Evolutionary conservation across 768 basidiomycete species (phyloP).

Genomic region (Coprinellus micaceus): DNA sequence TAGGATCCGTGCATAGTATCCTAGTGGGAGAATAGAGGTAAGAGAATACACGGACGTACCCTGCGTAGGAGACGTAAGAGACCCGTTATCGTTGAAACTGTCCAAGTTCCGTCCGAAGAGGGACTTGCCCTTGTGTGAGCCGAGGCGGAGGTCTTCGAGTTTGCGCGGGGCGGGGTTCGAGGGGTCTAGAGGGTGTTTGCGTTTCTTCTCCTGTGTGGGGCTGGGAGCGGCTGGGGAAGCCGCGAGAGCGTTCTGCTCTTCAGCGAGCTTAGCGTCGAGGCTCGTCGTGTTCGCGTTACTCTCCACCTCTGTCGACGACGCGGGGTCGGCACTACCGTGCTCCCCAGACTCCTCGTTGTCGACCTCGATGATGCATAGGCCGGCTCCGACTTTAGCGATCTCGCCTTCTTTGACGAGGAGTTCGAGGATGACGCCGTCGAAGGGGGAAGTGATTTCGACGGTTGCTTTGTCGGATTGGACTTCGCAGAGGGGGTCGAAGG

Average conservation of each 20-base stretch:
- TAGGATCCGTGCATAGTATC: background rate
- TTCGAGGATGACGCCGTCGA: constrained; percentile 69
- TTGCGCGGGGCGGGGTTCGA: background rate
- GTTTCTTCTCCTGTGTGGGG: constrained; percentile 5
- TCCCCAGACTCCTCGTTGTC: constrained; percentile 33
- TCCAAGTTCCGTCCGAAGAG: background rate
- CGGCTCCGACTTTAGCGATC: constrained; percentile 77
- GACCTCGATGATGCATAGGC: constrained; percentile 78
- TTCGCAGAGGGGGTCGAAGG: constrained; percentile 76
- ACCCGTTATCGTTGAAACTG: too few relatives aligned
- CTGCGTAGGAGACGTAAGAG: too few relatives aligned
- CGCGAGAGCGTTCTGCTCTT: background rate
- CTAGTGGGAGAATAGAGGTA: too few relatives aligned
- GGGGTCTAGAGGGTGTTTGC: constrained; percentile 60
- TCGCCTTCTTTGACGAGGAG: constrained; percentile 77
- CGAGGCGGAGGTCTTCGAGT: background rate
- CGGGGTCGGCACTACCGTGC: too few relatives aligned
- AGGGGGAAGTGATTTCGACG: constrained; percentile 88
- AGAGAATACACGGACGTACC: too few relatives aligned
- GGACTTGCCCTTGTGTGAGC: background rate
- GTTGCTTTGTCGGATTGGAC: constrained; percentile 90
- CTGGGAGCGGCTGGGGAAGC: background rate
- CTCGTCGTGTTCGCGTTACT: too few relatives aligned
- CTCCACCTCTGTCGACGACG: too few relatives aligned
- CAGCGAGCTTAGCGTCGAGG: too few relatives aligned